Conservation (phyloP, 805 yeast species). For the Candida ficus region DNA sequence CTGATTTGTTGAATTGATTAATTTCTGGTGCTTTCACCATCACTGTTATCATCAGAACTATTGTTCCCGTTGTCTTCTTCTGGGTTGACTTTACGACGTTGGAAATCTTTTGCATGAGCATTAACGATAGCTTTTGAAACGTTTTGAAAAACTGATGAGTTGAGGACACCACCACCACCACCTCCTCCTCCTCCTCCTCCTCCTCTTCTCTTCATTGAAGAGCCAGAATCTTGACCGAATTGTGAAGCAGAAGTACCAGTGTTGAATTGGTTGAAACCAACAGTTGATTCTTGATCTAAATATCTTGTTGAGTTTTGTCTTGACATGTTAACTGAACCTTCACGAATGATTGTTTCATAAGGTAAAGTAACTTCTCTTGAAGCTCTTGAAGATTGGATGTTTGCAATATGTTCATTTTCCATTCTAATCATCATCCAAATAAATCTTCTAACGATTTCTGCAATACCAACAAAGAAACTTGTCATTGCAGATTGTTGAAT, state of each 20-base stretch:
- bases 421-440: slow-evolving; percentile 90
- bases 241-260: neutral
- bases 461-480: slow-evolving; percentile 75
- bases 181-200: no score
- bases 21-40: slow-evolving; percentile 27
- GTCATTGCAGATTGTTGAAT: slow-evolving; percentile 86
- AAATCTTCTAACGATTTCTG: slow-evolving; percentile 78
- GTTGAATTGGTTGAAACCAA: slow-evolving; percentile 3
- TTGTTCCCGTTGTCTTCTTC: slow-evolving; percentile 16
- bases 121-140: slow-evolving; percentile 54
- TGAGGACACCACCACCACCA: no score
- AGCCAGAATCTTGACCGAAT: no score
- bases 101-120: slow-evolving; percentile 86
- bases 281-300: slow-evolving; percentile 8
- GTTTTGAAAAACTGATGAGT: slow-evolving; percentile 31
- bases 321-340: slow-evolving; percentile 22
- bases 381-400: slow-evolving; percentile 80
- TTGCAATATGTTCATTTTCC: slow-evolving; percentile 94
- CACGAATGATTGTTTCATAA: slow-evolving; percentile 42
- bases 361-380: slow-evolving; percentile 86
- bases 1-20: no score
- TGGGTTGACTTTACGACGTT: slow-evolving; percentile 28
- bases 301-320: neutral
- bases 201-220: no score
- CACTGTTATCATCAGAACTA: slow-evolving; percentile 27